phyloP scores from a whole-genome alignment of 208 protist species.

The Crithidia thermophila region DNA sequence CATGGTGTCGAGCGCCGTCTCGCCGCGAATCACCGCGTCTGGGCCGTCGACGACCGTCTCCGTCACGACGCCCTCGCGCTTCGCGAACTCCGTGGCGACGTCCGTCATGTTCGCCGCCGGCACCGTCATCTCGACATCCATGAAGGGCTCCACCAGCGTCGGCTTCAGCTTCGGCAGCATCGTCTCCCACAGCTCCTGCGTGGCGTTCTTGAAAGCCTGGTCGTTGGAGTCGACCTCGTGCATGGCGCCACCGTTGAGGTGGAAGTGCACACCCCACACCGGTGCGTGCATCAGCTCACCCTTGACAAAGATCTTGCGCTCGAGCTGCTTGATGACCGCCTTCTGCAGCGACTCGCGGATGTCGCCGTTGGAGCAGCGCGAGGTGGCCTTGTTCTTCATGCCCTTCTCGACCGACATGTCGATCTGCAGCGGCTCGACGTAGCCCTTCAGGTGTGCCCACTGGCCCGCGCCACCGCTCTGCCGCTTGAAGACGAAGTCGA shows the following conservation, averaged over 20 bases:
- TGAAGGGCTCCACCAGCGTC: conserved; percentile 97
- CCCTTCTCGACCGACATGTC: conserved; percentile 93
- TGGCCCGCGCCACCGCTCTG: conserved; percentile 99
- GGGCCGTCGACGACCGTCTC: conserved; percentile 83
- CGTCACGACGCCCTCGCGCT: conserved; percentile 88
- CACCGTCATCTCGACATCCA: conserved; percentile 95
- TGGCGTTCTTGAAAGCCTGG: conserved; percentile 97
- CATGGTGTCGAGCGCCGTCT: conserved; percentile 93
- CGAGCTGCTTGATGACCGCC: conserved; percentile 90
- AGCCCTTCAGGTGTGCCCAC: conserved; percentile 97
- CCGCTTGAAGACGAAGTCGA: conserved; percentile 99
- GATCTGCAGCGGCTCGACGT: conserved; percentile 90
- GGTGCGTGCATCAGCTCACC: conserved; percentile 96
- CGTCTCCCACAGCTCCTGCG: conserved; percentile 95
- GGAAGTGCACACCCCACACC: conserved; percentile 96
- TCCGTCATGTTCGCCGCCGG: conserved; percentile 89
- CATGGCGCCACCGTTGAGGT: conserved; percentile 95
- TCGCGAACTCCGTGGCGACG: conserved; percentile 84
- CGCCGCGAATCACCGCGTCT: conserved; percentile 87
- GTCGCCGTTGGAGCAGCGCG: conserved; percentile 95
- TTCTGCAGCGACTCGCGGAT: conserved; percentile 94
- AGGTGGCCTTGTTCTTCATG: conserved; percentile 83
- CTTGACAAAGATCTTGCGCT: conserved; percentile 92
- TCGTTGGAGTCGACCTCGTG: conserved; percentile 99
- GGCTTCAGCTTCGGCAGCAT: conserved; percentile 89